A percentile compares a stretch with the other conserved stretches of the same genome.
These are phyloP conservation scores for Heritiera littoralis DNA, from an alignment of 345 rosid species.

Conservation along the genomic window DNA sequence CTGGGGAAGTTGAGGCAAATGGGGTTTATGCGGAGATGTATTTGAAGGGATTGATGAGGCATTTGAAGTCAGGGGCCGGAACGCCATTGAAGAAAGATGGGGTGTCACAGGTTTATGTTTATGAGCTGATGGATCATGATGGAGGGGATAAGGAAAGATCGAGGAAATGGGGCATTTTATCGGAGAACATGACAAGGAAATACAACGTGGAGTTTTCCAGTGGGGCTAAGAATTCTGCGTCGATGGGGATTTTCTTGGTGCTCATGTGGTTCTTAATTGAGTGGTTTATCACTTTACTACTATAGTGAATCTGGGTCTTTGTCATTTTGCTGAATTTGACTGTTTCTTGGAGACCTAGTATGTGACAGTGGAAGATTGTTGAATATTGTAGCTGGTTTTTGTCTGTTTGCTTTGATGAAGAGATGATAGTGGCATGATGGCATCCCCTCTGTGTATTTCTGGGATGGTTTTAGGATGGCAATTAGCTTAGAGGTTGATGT, in stretches of 20 bases:
- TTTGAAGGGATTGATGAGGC: conserved; percentile 62
- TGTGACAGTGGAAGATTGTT: background rate
- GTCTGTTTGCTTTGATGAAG: conserved; percentile 13
- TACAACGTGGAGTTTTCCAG: conserved; percentile 56
- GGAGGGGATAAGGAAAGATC: conserved; percentile 39
- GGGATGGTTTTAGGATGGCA: background rate
- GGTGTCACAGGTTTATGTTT: conserved; percentile 61
- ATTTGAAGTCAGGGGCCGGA: conserved; percentile 62
- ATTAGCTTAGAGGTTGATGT: background rate
- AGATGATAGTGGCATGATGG: background rate
- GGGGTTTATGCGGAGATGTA: conserved; percentile 60
- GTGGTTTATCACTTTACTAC: background rate
- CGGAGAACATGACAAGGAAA: conserved; percentile 66
- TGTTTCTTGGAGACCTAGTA: background rate
- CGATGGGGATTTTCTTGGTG: conserved; percentile 14
- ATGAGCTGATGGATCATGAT: conserved; percentile 67
- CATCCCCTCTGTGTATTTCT: background rate
- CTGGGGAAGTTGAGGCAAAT: conserved; percentile 70
- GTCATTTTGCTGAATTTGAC: background rate
- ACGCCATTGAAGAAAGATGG: conserved; percentile 90
- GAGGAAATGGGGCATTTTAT: conserved; percentile 73
- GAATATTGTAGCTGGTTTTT: background rate
- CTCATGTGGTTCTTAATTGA: background rate
- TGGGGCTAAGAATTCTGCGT: conserved; percentile 12
- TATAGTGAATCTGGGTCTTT: background rate